A percentile compares a stretch with the other conserved stretches of the same genome.
These are phyloP conservation scores for Ceratocystis variospora DNA, from an alignment of 2,329 filamentous ascomycete genomes.

Conservation along the genomic window DNA sequence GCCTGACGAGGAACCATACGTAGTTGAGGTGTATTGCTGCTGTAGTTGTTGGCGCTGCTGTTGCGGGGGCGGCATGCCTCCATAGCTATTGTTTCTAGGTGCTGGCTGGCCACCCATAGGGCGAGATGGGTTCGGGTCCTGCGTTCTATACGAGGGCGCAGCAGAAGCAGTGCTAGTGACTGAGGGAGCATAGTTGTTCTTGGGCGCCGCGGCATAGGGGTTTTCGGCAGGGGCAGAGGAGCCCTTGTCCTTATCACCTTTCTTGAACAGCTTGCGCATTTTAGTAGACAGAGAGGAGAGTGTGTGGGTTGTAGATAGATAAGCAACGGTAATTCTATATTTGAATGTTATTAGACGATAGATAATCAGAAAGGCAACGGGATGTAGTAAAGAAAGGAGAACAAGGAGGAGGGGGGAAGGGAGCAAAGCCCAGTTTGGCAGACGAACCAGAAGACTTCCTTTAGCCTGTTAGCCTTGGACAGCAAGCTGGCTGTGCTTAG, in stretches of 20 bases:
- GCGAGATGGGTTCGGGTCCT: conserved; percentile 15
- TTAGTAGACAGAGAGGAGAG: background rate
- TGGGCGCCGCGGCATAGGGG: conserved; percentile 17
- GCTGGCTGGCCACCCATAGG: conserved; percentile 19
- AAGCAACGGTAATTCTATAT: background rate
- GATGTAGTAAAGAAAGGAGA: background rate
- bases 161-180: conserved; percentile 10
- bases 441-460: conserved; percentile 5
- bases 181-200: conserved; percentile 17
- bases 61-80: conserved; percentile 1
- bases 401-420: conserved; percentile 1
- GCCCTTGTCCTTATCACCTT: conserved; percentile 17
- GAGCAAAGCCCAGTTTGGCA: background rate
- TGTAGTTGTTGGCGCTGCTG: conserved; percentile 20
- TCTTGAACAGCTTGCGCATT: conserved; percentile 19
- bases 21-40: conserved; percentile 10
- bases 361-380: background rate
- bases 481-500: background rate
- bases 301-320: background rate
- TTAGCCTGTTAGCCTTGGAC: background rate
- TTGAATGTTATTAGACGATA: background rate
- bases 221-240: conserved; percentile 15
- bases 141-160: conserved; percentile 16
- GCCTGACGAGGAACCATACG: conserved; percentile 26
- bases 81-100: conserved; percentile 22